Evolutionary conservation across 2,329 filamentous ascomycete genomes (phyloP).

Genomic region (Chrysoporthe austroafricana): DNA sequence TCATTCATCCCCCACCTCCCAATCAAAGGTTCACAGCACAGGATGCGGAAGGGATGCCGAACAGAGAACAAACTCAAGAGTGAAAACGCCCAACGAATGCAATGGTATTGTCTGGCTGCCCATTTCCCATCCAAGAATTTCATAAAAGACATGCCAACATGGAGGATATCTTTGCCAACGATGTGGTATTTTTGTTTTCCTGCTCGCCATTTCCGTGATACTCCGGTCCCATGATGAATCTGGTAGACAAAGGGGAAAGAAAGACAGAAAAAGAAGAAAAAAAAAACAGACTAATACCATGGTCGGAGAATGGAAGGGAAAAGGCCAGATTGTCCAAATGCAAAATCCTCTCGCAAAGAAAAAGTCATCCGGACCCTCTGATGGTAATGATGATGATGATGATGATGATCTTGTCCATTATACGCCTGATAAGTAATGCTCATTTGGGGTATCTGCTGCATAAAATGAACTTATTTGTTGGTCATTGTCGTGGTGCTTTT

Average conservation of each 20-base stretch:
- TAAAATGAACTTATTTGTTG: slow-evolving; percentile 23
- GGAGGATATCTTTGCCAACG: slow-evolving; percentile 17
- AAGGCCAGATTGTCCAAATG: slow-evolving; percentile 16
- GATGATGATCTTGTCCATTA: slow-evolving; percentile 13
- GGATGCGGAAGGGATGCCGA: background rate
- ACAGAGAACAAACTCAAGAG: slow-evolving; percentile 6
- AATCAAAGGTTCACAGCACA: background rate
- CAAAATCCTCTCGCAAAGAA: slow-evolving; percentile 1
- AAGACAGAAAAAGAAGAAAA: slow-evolving; percentile 2
- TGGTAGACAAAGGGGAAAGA: slow-evolving; percentile 19
- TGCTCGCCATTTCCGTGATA: slow-evolving; percentile 16
- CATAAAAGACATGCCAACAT: slow-evolving; percentile 11
- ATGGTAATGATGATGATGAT: slow-evolving; percentile 6
- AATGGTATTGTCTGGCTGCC: slow-evolving; percentile 27
- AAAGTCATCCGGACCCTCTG: background rate
- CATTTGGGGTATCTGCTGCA: slow-evolving; percentile 26
- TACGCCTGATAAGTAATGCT: slow-evolving; percentile 20
- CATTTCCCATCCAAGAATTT: slow-evolving; percentile 20
- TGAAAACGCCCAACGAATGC: slow-evolving; percentile 28
- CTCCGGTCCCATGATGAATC: slow-evolving; percentile 22
- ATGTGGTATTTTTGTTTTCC: slow-evolving; percentile 16
- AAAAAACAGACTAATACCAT: background rate
- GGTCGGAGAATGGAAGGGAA: slow-evolving; percentile 4
- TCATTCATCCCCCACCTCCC: background rate
- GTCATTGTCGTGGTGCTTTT: slow-evolving; percentile 5